A percentile compares a stretch with the other conserved stretches of the same genome.
Evolutionary conservation across 2,329 filamentous ascomycete species (phyloP).

Genomic region (Coniochaeta hoffmannii): DNA sequence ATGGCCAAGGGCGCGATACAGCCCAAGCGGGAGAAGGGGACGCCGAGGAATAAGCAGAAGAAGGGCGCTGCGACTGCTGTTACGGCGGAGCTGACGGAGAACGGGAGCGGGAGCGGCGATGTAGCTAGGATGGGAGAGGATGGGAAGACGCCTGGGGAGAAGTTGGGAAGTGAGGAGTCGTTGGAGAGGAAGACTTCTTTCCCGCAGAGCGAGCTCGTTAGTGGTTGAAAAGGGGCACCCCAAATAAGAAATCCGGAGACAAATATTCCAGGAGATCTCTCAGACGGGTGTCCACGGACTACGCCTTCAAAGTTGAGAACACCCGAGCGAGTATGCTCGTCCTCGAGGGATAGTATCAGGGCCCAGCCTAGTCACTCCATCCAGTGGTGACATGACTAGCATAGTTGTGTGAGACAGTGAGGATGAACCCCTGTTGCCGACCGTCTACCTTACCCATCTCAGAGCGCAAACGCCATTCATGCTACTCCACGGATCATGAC

Average conservation of each 20-base stretch:
- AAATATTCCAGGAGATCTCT: too few relatives aligned
- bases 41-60: constrained; percentile 8
- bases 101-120: not conserved
- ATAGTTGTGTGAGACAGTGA: not conserved
- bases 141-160: not conserved
- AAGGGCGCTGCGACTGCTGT: constrained; percentile 4
- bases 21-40: constrained; percentile 43
- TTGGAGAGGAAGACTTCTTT: constrained; percentile 9
- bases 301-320: too few relatives aligned
- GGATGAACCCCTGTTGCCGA: not conserved
- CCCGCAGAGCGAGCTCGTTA: constrained; percentile 9
- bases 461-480: not conserved
- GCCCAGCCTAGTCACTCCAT: too few relatives aligned
- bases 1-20: constrained; percentile 71
- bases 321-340: too few relatives aligned
- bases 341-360: too few relatives aligned
- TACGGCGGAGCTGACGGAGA: not conserved
- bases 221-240: constrained; percentile 6
- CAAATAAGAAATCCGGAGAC: not conserved
- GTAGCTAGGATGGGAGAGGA: not conserved
- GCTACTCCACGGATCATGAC: not conserved
- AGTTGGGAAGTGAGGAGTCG: not conserved
- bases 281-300: too few relatives aligned
- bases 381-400: not conserved
- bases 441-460: not conserved